Evolutionary conservation across 169 alveolate species (phyloP), one percentile per base, ranked within the genome.

Genomic region (Babesia bigemina): DNA sequence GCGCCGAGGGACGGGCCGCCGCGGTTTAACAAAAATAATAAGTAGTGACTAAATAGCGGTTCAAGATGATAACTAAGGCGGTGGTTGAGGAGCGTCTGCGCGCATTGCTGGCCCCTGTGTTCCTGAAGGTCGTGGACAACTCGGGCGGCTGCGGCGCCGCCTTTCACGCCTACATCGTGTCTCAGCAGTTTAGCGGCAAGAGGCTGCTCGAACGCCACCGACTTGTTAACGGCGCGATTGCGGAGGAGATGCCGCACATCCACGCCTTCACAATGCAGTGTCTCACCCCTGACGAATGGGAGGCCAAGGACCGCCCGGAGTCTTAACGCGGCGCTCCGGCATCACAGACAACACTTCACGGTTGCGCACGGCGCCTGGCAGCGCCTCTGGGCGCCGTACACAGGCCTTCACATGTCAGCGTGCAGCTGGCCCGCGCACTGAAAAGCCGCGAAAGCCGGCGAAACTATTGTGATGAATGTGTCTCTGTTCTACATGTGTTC

Each of bases 181-280:
- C 96, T 1, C 86, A 67, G 17, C 75, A 85, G 58, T 92, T 92
- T 70, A 69, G 29, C 16, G 88, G 88, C 24, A 91, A 88, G 70
- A 85, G 74, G 61, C 76, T 91, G 50, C 52, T 92, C 22, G 95
- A 92, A 47, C 85, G 96, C 56, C 96, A 92, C 70, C 74, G 96
- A 53, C 69, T 92, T 22, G 96, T 92, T 11, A 92, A 92, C 86
- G 86, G 81, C 14, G 78, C 93, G 14, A 84, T 92, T 17, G 84
- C 91, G n/a, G 92, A 86, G 39, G 92, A 88, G 55, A 82, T 91
- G 88, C 84, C 84, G 22, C 61, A 63, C 45, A 92, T 92, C 12
- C 96, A 92, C 62, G 92, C 96, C 26, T 84, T 92, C 62, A 84
- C 93, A 36, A 92, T 92, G 95, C 84, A 91, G 63, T 92, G 96